These are phyloP conservation scores for Coriaria nepalensis DNA, from an alignment of 306 rosid species.

Conservation along the genomic window DNA sequence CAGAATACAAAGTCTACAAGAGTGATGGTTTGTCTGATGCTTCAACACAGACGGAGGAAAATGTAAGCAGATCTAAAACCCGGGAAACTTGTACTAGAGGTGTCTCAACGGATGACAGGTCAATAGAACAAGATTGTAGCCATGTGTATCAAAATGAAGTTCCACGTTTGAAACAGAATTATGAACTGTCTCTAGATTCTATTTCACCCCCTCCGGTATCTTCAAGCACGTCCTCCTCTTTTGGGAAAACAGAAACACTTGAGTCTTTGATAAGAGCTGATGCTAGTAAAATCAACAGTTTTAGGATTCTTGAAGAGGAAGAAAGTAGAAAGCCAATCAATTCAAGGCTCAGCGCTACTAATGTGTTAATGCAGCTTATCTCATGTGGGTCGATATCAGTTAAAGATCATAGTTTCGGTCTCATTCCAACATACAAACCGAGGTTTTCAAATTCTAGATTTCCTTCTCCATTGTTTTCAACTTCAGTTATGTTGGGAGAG, in stretches of 20 bases:
- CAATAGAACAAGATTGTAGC: constrained; percentile 37
- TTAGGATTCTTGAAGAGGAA: constrained; percentile 60
- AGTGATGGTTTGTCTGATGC: constrained; percentile 72
- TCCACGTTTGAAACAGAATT: constrained; percentile 29
- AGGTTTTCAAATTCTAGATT: constrained; percentile 56
- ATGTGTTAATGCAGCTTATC: constrained; percentile 73
- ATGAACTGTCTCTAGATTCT: constrained; percentile 32
- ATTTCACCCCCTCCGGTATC: constrained; percentile 50
- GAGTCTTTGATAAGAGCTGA: constrained; percentile 87
- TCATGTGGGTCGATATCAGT: constrained; percentile 86
- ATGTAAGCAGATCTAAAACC: constrained; percentile 19
- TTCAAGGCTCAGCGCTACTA: constrained; percentile 55
- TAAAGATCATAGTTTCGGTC: constrained; percentile 66
- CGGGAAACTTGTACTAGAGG: constrained; percentile 72
- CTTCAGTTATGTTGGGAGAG: constrained; percentile 54
- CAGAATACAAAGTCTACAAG: constrained; percentile 63
- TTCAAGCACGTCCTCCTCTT: constrained; percentile 52
- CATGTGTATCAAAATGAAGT: constrained; percentile 21
- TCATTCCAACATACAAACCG: constrained; percentile 67
- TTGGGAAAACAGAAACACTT: constrained; percentile 73
- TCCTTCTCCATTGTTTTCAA: constrained; percentile 56
- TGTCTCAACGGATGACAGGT: constrained; percentile 74
- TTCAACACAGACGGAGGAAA: constrained; percentile 84
- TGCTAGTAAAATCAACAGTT: constrained; percentile 64
- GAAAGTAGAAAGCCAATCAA: constrained; percentile 42